Base-by-base conservation (phyloP, 1,284 basidiomycete genomes). In the Pyrrhoderma lamaoense region DNA sequence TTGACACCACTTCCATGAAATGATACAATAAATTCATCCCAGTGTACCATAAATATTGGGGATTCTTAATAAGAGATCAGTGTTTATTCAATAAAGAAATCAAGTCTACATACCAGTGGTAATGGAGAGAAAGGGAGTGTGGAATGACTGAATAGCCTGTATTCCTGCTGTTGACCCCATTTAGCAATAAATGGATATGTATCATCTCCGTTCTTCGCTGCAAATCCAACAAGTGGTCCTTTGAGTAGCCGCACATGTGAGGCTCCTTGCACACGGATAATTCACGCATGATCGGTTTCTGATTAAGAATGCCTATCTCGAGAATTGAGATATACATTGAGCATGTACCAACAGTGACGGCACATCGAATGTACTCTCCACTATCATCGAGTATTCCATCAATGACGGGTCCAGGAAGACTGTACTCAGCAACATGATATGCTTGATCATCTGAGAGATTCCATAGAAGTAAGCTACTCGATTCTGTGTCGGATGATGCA, bases 341-440 rank as follows among this genome's bases (percentile, higher is more conserved):
- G 8, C 42, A 47, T 39, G 44, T 37, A 22, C 51, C 51, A 21
- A 52, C 19, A 11, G 51, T 47, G 21, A 52, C 13, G 3, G 51
- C 51, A 16, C 35, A 42, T 3, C 18, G 35, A 8, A 47, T n/a
- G 9, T 22, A 22, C 14, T 9, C 35, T 11, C 34, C n/a, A 8
- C 11, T 23, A n/a, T 46, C 45, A 13, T 52, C 45, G 3, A 52
- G 5, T 14, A 21, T 2, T 22, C 51, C 51, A 35, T 52, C 51
- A 13, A 52, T 46, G 3, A 52, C 51, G 2, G 51, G 51, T 3
- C 42, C 45, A 9, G 43, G 21, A 8, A 52, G 38, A 44, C 22
- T 21, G 16, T 37, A 21, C 22, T 27, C 14, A 3, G 34, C 21
- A 8, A 23, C 25, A n/a, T 8, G 21, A 2, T 23, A 21, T 13